Evolutionary conservation across 805 yeast genomes (phyloP).

Genomic region (Candida tibetensis): DNA sequence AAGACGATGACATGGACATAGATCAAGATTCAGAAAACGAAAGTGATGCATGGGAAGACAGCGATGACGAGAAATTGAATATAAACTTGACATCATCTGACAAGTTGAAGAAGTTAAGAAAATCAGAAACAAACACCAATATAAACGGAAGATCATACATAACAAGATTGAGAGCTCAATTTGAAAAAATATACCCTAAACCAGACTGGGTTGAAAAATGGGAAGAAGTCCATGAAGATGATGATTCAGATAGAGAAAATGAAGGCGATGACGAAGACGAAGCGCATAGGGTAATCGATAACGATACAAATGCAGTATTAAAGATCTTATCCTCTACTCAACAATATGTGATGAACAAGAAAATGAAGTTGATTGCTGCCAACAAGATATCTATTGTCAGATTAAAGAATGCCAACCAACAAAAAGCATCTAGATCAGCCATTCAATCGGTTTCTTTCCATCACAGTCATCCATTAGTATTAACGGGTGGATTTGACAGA

Average conservation of each 20-base stretch:
- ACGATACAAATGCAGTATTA: conserved; percentile 30
- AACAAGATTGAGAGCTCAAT: conserved; percentile 67
- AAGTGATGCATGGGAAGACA: conserved; percentile 71
- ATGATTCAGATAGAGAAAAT: conserved; percentile 21
- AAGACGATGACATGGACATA: conserved; percentile 32
- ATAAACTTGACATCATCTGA: conserved; percentile 61
- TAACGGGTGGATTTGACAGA: conserved; percentile 92
- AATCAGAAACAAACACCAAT: conserved; percentile 48
- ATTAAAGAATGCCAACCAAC: conserved; percentile 80
- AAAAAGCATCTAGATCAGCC: conserved; percentile 68
- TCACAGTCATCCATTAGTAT: conserved; percentile 72
- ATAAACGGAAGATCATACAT: conserved; percentile 62
- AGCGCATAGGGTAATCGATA: conserved; percentile 6
- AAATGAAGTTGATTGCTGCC: conserved; percentile 62
- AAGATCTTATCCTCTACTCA: conserved; percentile 30
- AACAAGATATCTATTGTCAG: conserved; percentile 72
- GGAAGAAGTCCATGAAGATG: conserved; percentile 33
- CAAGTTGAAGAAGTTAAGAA: conserved; percentile 69
- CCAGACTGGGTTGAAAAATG: conserved; percentile 72
- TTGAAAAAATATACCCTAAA: conserved; percentile 69
- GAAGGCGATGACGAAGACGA: conserved; percentile 21
- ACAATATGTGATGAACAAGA: conserved; percentile 41
- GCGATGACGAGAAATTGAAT: conserved; percentile 77
- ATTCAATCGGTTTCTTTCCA: conserved; percentile 88
- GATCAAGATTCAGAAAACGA: conserved; percentile 75